Evolutionary conservation across 768 basidiomycete genomes (phyloP).

Genomic region (Pisolithus sp.): DNA sequence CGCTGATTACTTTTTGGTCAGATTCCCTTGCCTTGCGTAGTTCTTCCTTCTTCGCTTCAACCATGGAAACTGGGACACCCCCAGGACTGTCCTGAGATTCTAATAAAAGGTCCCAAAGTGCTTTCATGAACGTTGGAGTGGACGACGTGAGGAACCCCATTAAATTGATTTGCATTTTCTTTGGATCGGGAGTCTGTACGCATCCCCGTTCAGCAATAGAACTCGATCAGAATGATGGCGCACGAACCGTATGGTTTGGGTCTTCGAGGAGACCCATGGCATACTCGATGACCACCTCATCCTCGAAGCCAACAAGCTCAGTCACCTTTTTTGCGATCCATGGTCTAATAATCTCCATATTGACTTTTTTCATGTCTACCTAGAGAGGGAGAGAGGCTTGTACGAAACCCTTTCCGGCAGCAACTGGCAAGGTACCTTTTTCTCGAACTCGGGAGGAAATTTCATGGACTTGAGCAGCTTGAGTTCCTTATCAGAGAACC

Average conservation of each 20-base stretch:
- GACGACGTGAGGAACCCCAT: slow-evolving; percentile 89
- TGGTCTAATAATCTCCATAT: slow-evolving; percentile 82
- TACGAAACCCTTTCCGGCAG: neutral
- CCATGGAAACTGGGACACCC: slow-evolving; percentile 84
- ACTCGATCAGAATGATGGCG: neutral
- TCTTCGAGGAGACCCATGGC: slow-evolving; percentile 94
- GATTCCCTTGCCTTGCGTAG: slow-evolving; percentile 64
- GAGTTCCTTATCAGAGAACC: slow-evolving; percentile 92
- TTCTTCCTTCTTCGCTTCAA: slow-evolving; percentile 90
- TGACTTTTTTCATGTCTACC: slow-evolving; percentile 97
- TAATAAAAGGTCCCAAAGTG: slow-evolving; percentile 86
- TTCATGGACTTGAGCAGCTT: slow-evolving; percentile 86
- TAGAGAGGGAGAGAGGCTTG: slow-evolving; percentile 18
- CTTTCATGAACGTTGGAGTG: slow-evolving; percentile 80
- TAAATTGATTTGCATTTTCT: slow-evolving; percentile 92
- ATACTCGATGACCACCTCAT: slow-evolving; percentile 95
- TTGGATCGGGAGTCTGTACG: slow-evolving; percentile 77
- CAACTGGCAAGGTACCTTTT: slow-evolving; percentile 51
- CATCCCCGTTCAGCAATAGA: neutral
- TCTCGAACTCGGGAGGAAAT: slow-evolving; percentile 84
- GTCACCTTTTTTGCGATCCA: slow-evolving; percentile 95
- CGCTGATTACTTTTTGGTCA: slow-evolving; percentile 60
- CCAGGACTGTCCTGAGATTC: slow-evolving; percentile 87
- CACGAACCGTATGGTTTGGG: slow-evolving; percentile 66
- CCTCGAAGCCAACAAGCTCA: slow-evolving; percentile 88